Evolutionary conservation across 2,329 filamentous ascomycete species (phyloP).

Genomic region (Cytospora mali): DNA sequence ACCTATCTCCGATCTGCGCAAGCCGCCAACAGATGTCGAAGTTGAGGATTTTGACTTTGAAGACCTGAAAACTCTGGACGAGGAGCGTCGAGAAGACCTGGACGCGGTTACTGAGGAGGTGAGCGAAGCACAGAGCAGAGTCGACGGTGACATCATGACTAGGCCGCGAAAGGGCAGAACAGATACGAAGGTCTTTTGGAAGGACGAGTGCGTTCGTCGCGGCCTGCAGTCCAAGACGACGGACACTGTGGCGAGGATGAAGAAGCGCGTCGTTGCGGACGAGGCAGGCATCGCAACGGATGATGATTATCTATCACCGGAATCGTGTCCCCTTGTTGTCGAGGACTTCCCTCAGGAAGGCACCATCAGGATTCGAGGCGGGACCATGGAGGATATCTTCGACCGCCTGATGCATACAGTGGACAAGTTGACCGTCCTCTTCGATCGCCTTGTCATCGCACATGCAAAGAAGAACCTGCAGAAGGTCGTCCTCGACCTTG

Average conservation of each 20-base stretch:
- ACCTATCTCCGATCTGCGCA: conserved; percentile 10
- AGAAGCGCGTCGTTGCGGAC: conserved; percentile 12
- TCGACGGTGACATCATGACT: neutral
- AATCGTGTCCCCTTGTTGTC: conserved; percentile 15
- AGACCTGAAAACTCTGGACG: neutral
- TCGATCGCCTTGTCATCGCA: conserved; percentile 13
- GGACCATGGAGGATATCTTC: conserved; percentile 27
- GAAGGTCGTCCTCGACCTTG: conserved; percentile 9
- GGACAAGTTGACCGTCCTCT: conserved; percentile 4
- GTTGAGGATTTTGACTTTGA: neutral
- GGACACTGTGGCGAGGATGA: conserved; percentile 7
- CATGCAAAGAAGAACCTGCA: conserved; percentile 23
- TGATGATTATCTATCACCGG: conserved; percentile 21
- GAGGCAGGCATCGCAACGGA: conserved; percentile 16
- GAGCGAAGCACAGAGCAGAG: neutral
- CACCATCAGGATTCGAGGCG: conserved; percentile 20
- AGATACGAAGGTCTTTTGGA: conserved; percentile 20
- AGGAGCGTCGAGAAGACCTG: neutral
- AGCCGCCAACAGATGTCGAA: neutral
- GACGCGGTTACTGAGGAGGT: neutral
- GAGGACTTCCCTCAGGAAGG: conserved; percentile 13
- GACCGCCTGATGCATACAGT: conserved; percentile 22
- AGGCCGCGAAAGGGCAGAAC: neutral
- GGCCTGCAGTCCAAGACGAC: conserved; percentile 14
- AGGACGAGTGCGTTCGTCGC: conserved; percentile 22